These are phyloP conservation scores for Pestalotiopsis sp. DNA, from an alignment of 2,329 filamentous ascomycete genomes.

Conservation along the genomic window DNA sequence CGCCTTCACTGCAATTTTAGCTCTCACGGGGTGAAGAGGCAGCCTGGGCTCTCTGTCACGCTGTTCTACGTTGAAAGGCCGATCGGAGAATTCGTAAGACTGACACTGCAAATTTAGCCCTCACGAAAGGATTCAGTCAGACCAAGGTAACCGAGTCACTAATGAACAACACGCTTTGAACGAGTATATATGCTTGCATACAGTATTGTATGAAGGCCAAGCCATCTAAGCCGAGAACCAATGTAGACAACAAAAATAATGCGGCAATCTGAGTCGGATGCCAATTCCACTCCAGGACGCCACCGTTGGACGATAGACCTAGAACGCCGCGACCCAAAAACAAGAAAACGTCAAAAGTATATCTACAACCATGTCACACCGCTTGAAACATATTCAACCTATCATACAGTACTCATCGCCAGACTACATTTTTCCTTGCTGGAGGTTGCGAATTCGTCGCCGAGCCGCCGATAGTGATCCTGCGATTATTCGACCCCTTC, in stretches of 20 bases:
- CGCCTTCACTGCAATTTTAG: not conserved
- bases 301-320: not conserved
- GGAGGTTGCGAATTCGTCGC: slow-evolving; percentile 18
- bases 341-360: not conserved
- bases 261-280: not conserved
- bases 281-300: not conserved
- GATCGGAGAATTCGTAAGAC: not conserved
- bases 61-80: too few species aligned
- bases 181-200: slow-evolving; percentile 1
- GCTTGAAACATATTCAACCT: not conserved
- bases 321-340: not conserved
- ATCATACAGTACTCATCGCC: slow-evolving; percentile 9
- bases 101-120: not conserved
- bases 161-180: not conserved
- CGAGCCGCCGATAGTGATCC: slow-evolving; percentile 43
- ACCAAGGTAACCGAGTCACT: not conserved
- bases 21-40: not conserved
- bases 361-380: not conserved
- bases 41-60: too few species aligned
- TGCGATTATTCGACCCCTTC: slow-evolving; percentile 27
- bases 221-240: not conserved
- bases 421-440: not conserved
- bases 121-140: not conserved
- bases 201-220: not conserved
- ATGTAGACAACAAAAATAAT: slow-evolving; percentile 2